A percentile compares a stretch with the other conserved stretches of the same genome.
Evolutionary conservation across 176 grass and related monocot species (phyloP).

Genomic region (Urochloa ruziziensis): DNA sequence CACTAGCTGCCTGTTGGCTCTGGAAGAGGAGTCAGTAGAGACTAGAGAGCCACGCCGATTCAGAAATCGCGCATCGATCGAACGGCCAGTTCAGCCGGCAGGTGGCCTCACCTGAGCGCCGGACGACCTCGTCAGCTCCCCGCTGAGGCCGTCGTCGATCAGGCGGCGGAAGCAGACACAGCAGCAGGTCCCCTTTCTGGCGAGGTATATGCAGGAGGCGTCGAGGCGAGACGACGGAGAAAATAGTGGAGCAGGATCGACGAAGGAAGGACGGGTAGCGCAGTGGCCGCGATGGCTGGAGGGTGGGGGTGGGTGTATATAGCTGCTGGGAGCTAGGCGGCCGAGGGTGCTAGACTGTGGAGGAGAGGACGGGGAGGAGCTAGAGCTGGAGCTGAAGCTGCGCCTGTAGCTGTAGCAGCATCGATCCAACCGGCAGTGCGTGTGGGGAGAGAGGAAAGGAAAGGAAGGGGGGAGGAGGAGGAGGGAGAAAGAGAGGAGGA

Average conservation of each 20-base stretch:
- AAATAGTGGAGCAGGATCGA: neutral
- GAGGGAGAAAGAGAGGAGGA: neutral
- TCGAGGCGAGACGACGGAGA: no score
- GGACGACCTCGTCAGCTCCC: neutral
- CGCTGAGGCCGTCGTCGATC: neutral
- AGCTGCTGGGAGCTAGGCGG: neutral
- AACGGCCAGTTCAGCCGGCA: no score
- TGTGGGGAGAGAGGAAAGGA: no score
- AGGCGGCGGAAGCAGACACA: no score
- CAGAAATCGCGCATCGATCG: neutral
- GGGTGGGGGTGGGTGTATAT: constrained; percentile 15
- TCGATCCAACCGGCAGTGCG: no score
- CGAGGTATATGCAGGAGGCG: no score
- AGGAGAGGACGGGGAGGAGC: constrained; percentile 8
- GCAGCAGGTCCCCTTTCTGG: no score
- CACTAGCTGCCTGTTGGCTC: neutral
- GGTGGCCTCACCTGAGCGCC: constrained; percentile 8
- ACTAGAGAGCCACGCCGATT: neutral
- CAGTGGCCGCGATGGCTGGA: neutral
- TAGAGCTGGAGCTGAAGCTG: neutral
- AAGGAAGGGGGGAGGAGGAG: neutral
- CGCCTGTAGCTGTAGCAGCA: no score
- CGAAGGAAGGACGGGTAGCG: neutral
- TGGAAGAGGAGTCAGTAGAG: neutral
- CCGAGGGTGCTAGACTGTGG: neutral